Conservation (phyloP, 306 rosid species). For the Rosa lucieae region DNA sequence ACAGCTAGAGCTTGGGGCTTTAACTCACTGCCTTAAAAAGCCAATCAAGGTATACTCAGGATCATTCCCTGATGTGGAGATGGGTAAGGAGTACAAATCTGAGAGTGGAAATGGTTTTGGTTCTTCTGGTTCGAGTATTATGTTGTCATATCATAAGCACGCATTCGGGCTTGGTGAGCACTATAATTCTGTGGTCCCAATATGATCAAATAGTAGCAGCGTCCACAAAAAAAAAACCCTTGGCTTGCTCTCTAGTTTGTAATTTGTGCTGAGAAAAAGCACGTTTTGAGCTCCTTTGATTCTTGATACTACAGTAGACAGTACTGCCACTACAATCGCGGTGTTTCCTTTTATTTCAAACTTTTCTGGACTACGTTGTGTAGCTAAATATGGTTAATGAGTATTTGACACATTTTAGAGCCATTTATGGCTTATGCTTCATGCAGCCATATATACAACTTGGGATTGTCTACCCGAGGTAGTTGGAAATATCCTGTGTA, state of each 20-base stretch:
- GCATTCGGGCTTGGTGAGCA: constrained; percentile 97
- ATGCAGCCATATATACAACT: not conserved
- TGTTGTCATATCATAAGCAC: constrained; percentile 90
- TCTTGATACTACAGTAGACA: not conserved
- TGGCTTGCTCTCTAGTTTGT: constrained; percentile 20
- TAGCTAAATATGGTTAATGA: not conserved
- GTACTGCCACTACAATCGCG: not conserved
- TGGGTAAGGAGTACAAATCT: constrained; percentile 88
- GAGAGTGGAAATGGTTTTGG: constrained; percentile 27
- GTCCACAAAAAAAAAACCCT: not conserved
- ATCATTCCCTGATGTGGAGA: constrained; percentile 96
- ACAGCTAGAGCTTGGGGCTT: constrained; percentile 91
- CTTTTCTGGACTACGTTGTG: not conserved
- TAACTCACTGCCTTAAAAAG: constrained; percentile 76
- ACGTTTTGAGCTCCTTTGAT: constrained; percentile 6
- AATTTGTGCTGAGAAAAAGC: constrained; percentile 24
- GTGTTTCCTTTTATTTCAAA: not conserved
- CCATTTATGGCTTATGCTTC: not conserved
- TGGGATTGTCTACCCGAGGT: not conserved
- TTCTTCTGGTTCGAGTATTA: constrained; percentile 51
- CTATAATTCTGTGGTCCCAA: constrained; percentile 80
- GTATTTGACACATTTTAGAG: not conserved
- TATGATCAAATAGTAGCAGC: constrained; percentile 28
- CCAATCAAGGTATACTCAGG: constrained; percentile 88
- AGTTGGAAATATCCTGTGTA: not conserved